A percentile compares a stretch with the other conserved stretches of the same genome.
Evolutionary conservation across 2,329 filamentous ascomycete species (phyloP).

Genomic region (Colletotrichum sojae): DNA sequence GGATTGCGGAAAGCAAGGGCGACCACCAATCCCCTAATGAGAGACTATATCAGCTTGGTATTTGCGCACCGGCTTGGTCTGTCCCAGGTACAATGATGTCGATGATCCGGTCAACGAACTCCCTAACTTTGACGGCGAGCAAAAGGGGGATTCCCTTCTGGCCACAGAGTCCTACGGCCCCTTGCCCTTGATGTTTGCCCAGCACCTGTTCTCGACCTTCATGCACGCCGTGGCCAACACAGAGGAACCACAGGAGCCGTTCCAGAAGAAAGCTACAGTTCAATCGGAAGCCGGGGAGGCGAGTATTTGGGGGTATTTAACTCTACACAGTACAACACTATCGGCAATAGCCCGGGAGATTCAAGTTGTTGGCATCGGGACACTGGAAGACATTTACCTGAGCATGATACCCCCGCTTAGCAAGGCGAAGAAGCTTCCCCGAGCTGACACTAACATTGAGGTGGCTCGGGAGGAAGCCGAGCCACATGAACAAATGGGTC

Average conservation of each 20-base stretch:
- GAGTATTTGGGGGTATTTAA: not conserved
- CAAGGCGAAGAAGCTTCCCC: not conserved
- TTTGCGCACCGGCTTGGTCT: not conserved
- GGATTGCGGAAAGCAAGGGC: not conserved
- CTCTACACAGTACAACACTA: not conserved
- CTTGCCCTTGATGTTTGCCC: not conserved
- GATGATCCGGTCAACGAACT: too few species aligned
- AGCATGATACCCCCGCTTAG: constrained; percentile 7
- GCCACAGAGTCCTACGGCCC: not conserved
- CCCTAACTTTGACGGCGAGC: not conserved
- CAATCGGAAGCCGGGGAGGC: too few species aligned
- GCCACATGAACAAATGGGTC: not conserved
- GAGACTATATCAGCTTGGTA: not conserved
- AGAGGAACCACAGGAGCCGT: too few species aligned
- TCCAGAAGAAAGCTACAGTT: not conserved
- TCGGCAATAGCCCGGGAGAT: not conserved
- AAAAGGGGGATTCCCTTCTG: not conserved
- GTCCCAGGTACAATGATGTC: too few species aligned
- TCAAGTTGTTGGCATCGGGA: not conserved
- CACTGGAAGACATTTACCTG: not conserved
- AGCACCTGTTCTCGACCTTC: constrained; percentile 6
- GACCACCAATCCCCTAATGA: not conserved
- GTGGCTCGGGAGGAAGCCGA: not conserved
- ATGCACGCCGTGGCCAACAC: not conserved
- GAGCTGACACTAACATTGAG: not conserved